Evolutionary conservation across 2,329 filamentous ascomycete species (phyloP).

Genomic region (Blastomyces parvus): DNA sequence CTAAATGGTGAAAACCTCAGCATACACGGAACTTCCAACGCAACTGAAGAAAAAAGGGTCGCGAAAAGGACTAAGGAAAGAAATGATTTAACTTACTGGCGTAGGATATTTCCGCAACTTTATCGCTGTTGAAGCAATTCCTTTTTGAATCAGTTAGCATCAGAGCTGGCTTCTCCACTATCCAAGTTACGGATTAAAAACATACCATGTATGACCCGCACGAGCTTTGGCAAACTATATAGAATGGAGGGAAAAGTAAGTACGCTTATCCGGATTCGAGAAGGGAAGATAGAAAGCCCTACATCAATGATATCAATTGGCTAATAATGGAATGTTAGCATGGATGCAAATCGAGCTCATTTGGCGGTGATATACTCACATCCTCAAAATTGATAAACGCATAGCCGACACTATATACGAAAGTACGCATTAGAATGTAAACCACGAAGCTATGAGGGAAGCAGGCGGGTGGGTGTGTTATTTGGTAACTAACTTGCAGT

Average conservation of each 20-base stretch:
- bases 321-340: constrained; percentile 39
- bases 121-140: constrained; percentile 75
- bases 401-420: constrained; percentile 66
- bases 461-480: background rate
- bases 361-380: constrained; percentile 41
- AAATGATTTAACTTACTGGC: constrained; percentile 55
- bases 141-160: constrained; percentile 32
- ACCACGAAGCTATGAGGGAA: background rate
- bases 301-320: constrained; percentile 65
- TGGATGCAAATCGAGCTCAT: constrained; percentile 1
- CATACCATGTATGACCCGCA: constrained; percentile 60
- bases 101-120: constrained; percentile 84
- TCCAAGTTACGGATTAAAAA: background rate
- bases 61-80: background rate
- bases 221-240: constrained; percentile 66
- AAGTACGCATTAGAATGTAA: constrained; percentile 4
- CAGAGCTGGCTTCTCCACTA: background rate
- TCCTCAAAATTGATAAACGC: constrained; percentile 93
- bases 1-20: constrained; percentile 37
- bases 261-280: constrained; percentile 20
- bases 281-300: constrained; percentile 24
- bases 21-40: background rate
- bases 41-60: background rate
- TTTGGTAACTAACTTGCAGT: constrained; percentile 59
- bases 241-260: constrained; percentile 1